phyloP scores from a whole-genome alignment of 257 asterid species.

The Petunia secreta region DNA sequence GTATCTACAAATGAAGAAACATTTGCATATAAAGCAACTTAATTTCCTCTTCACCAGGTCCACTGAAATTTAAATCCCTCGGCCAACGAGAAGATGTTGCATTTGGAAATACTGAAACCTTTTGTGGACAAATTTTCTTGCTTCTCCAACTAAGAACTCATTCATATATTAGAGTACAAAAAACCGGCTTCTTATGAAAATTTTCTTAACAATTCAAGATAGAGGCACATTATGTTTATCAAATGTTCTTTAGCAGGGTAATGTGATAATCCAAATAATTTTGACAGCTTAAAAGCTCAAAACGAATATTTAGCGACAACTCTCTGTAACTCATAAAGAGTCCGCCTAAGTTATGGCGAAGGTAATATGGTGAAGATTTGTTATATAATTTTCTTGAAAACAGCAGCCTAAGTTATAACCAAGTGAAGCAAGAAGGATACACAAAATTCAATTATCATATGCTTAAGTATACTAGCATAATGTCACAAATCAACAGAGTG shows the following conservation, averaged over 20 bases:
- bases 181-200: neutral
- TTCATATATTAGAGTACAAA: neutral
- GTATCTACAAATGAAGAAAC: neutral
- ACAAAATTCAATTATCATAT: slow-evolving; percentile 1
- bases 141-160: neutral
- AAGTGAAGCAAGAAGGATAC: slow-evolving; percentile 14
- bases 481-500: neutral
- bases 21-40: neutral
- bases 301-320: neutral
- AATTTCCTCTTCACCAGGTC: neutral
- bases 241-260: neutral
- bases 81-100: neutral
- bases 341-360: neutral
- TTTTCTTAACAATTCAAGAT: neutral
- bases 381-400: neutral
- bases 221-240: neutral
- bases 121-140: neutral
- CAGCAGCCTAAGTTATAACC: neutral
- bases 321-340: neutral
- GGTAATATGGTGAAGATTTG: neutral
- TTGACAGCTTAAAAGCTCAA: neutral
- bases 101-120: neutral
- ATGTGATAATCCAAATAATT: neutral
- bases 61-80: neutral
- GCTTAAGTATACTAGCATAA: neutral